These are phyloP conservation scores for Gyrodon lividus DNA, from an alignment of 768 basidiomycete species.

Conservation along the genomic window DNA sequence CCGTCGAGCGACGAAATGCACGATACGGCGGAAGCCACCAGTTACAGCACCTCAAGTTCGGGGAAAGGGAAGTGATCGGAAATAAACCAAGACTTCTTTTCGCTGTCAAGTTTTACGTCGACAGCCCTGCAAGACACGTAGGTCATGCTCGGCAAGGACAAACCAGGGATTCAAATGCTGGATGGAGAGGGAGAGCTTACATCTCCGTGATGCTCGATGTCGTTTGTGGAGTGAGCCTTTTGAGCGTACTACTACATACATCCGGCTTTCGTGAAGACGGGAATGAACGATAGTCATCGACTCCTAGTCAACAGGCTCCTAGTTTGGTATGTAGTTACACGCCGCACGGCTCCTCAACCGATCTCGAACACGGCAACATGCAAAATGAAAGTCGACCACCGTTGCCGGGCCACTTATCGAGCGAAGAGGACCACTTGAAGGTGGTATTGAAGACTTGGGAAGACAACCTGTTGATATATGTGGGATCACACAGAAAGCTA, in stretches of 20 bases:
- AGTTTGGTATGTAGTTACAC: too few species aligned
- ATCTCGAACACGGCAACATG: neutral
- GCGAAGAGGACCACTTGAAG: neutral
- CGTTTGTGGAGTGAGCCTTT: too few species aligned
- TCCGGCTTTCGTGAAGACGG: neutral
- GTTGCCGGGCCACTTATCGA: neutral
- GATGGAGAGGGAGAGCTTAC: neutral
- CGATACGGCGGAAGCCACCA: too few species aligned
- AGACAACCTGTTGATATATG: too few species aligned
- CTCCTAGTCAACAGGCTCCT: neutral
- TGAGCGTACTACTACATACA: too few species aligned
- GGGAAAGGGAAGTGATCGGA: neutral
- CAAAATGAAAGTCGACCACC: too few species aligned
- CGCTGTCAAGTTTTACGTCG: conserved; percentile 1
- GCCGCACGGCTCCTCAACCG: too few species aligned
- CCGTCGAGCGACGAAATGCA: neutral
- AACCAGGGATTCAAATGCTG: neutral
- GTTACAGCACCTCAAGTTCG: neutral
- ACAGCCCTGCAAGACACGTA: neutral
- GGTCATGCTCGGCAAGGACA: neutral
- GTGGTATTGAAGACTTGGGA: neutral
- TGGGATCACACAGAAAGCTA: too few species aligned
- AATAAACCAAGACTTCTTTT: neutral
- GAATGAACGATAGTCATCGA: neutral
- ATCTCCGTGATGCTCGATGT: neutral